phyloP scores from a whole-genome alignment of 2,329 filamentous ascomycete genomes.

The Pseudogymnoascus sp. region DNA sequence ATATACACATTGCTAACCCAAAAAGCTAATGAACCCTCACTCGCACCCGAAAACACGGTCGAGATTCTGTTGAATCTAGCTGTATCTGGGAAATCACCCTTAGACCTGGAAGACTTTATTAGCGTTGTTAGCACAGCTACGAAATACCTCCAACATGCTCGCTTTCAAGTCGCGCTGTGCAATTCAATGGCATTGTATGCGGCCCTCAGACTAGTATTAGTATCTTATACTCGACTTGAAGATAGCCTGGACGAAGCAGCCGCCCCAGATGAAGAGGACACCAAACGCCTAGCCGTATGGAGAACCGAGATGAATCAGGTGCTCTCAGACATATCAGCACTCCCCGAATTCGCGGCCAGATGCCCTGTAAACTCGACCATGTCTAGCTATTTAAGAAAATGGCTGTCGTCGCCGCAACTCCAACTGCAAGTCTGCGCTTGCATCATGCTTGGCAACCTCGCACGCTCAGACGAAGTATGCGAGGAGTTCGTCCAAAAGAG shows the following conservation, averaged over 20 bases:
- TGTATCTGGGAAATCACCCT: conserved; percentile 30
- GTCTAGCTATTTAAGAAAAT: conserved; percentile 37
- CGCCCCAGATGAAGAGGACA: conserved; percentile 32
- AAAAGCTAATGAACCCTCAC: conserved; percentile 24
- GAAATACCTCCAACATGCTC: conserved; percentile 46
- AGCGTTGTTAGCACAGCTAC: conserved; percentile 43
- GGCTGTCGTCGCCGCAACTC: conserved; percentile 36
- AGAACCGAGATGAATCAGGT: conserved; percentile 42
- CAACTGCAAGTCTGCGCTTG: conserved; percentile 50
- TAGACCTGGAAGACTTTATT: conserved; percentile 48
- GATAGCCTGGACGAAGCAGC: conserved; percentile 19
- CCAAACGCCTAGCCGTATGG: conserved; percentile 43
- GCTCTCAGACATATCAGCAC: conserved; percentile 43
- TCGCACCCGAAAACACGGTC: conserved; percentile 38
- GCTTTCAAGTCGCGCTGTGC: conserved; percentile 43
- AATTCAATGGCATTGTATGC: conserved; percentile 27
- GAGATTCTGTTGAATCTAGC: conserved; percentile 44
- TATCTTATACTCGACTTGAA: conserved; percentile 38
- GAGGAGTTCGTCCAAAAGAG: conserved; percentile 40
- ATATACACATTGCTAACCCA: background rate
- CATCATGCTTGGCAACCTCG: conserved; percentile 53
- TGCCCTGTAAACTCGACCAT: conserved; percentile 38
- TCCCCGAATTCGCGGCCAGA: conserved; percentile 37
- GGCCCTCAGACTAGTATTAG: conserved; percentile 42
- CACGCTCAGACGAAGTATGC: conserved; percentile 48